Evolutionary conservation across 1,284 basidiomycete species (phyloP), one percentile per base, ranked within the genome.

Genomic region (Gomphus bonarii): DNA sequence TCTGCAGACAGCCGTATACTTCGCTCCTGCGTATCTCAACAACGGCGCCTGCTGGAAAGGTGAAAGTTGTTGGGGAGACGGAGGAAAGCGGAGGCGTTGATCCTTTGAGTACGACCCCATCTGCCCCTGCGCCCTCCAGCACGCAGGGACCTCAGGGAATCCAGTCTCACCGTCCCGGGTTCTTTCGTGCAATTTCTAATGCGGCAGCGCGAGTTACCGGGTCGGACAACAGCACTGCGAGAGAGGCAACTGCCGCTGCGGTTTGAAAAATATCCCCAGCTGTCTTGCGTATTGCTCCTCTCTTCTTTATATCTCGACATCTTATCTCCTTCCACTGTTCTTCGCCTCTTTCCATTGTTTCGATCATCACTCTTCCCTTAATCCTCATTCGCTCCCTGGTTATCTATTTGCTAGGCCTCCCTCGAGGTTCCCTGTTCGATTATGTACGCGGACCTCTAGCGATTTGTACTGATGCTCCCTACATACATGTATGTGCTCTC

Each of bases 1-100:
- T 95, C 52, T 94, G 91, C 68, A 79, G 91, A 64, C 91, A 94
- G 75, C 89, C 91, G 1, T 95, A 95, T 65, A 92, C 90, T 0
- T 92, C 90, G 0, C 74, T 94, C 35, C 72, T 95, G 28, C 80
- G 91, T 38, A 85, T 95, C 54, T 90, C 89, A 5, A 88, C 90
- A 1, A 76, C 78, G 2, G 77, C 87, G 1, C 82, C 85, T 11
- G 4, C 16, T n/a, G 40, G 16, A 14, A 57, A 57, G 53, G 38
- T 31, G 2, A 51, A 57, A 20, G 55, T 51, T 16, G 55, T 36
- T 18, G 33, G 43, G 16, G 55, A 56, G 16, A 16, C 6, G 8
- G 38, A 40, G 36, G 36, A 16, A 18, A 8, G 16, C 6, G 38
- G n/a, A 40, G 38, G 8, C n/a, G 14, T 0, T 14, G 47, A 11